Conservation (phyloP, 371 early-diverging fungal genomes). For the Lichtheimia ramosa region DNA sequence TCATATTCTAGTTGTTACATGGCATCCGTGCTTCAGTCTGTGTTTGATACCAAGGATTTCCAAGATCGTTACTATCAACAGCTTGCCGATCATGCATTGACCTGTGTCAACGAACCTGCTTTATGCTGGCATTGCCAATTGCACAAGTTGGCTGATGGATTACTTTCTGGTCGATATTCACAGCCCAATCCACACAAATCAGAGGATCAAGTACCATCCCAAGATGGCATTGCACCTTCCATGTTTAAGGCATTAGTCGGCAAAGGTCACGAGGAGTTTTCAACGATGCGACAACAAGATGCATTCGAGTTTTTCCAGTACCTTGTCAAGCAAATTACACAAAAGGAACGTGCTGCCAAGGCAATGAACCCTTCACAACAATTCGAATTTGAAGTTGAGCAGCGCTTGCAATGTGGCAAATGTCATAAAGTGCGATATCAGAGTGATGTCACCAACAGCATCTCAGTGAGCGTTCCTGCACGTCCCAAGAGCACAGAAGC, state of each 20-base stretch:
- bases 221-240: constrained; percentile 75
- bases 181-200: constrained; percentile 29
- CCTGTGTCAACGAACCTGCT: constrained; percentile 66
- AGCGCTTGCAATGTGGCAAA: constrained; percentile 81
- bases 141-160: constrained; percentile 87
- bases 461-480: constrained; percentile 79
- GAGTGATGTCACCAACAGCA: constrained; percentile 54
- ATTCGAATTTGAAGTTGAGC: constrained; percentile 80
- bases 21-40: constrained; percentile 88
- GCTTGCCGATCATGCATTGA: constrained; percentile 65
- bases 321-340: constrained; percentile 68
- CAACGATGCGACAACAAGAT: constrained; percentile 97
- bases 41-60: constrained; percentile 77
- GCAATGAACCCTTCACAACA: constrained; percentile 65
- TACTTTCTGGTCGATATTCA: constrained; percentile 87
- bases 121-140: constrained; percentile 88
- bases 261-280: constrained; percentile 88
- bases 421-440: constrained; percentile 85
- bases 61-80: constrained; percentile 56
- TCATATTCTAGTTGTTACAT: constrained; percentile 82
- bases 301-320: constrained; percentile 93
- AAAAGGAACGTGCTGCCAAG: constrained; percentile 66
- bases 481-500: constrained; percentile 23
- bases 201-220: constrained; percentile 51
- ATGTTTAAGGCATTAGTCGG: constrained; percentile 94